Evolutionary conservation across 2,329 filamentous ascomycete species (phyloP).

Genomic region (Fusarium dlaminii): DNA sequence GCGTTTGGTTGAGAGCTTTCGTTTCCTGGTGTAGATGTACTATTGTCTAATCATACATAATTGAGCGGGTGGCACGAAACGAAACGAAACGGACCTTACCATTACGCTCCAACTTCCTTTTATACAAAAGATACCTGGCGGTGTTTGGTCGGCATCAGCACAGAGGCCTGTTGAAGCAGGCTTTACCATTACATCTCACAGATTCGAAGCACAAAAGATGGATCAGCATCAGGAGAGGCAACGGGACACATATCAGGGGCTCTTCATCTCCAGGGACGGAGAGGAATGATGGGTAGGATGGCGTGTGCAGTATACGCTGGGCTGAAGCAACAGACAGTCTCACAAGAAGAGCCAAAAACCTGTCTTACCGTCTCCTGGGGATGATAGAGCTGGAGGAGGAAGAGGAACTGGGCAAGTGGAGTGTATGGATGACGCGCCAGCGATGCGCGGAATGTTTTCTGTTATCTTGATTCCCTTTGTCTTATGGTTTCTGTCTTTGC

Average conservation of each 20-base stretch:
- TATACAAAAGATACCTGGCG: conserved; percentile 36
- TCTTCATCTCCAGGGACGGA: conserved; percentile 34
- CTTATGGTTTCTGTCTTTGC: conserved; percentile 39
- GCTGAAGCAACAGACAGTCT: conserved; percentile 17
- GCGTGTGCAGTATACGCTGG: conserved; percentile 21
- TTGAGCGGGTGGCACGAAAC: conserved; percentile 41
- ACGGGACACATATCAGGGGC: conserved; percentile 31
- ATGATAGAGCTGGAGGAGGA: conserved; percentile 20
- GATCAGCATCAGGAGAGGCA: conserved; percentile 40
- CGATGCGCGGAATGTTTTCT: conserved; percentile 27
- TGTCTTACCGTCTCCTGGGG: conserved; percentile 6
- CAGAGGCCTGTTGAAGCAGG: conserved; percentile 39
- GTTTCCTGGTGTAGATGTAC: conserved; percentile 62
- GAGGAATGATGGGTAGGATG: conserved; percentile 23
- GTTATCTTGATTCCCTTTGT: conserved; percentile 45
- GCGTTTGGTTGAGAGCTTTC: conserved; percentile 62
- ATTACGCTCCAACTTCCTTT: conserved; percentile 35
- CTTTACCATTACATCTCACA: conserved; percentile 46
- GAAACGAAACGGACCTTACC: conserved; percentile 35
- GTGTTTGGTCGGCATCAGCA: conserved; percentile 26
- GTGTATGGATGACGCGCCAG: conserved; percentile 35
- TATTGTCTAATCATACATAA: conserved; percentile 63
- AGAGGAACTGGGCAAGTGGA: conserved; percentile 12
- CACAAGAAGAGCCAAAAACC: background rate
- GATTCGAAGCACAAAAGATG: conserved; percentile 47